A percentile compares a stretch with the other conserved stretches of the same genome.
Evolutionary conservation across 1,284 basidiomycete species (phyloP).

Genomic region (Malassezia slooffiae): DNA sequence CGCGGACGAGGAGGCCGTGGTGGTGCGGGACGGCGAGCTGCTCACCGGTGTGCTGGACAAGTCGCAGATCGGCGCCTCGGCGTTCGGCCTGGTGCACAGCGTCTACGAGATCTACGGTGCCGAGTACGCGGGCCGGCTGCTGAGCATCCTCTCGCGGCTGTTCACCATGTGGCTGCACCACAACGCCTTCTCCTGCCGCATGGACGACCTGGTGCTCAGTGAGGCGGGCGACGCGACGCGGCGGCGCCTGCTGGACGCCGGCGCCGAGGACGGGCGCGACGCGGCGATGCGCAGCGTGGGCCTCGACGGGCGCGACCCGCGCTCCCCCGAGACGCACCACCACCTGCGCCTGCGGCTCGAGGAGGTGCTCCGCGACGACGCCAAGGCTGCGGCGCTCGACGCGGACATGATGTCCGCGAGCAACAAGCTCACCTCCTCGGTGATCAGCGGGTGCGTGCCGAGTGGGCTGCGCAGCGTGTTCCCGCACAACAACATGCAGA

Average conservation of each 20-base stretch:
- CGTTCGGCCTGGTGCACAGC: constrained; percentile 93
- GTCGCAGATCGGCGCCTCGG: constrained; percentile 88
- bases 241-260: constrained; percentile 59
- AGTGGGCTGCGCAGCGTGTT: constrained; percentile 61
- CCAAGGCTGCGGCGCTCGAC: constrained; percentile 95
- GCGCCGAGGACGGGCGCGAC: constrained; percentile 64
- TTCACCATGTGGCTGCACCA: constrained; percentile 96
- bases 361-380: constrained; percentile 91
- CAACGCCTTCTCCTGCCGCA: constrained; percentile 93
- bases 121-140: constrained; percentile 73
- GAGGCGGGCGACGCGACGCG: constrained; percentile 66
- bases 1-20: constrained; percentile 66
- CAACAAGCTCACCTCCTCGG: constrained; percentile 70
- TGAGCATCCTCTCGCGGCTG: constrained; percentile 81
- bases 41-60: constrained; percentile 91
- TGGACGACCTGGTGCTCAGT: constrained; percentile 92
- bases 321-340: constrained; percentile 49
- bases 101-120: constrained; percentile 98
- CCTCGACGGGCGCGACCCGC: constrained; percentile 44
- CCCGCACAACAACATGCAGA: constrained; percentile 98
- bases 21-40: constrained; percentile 86
- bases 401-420: constrained; percentile 57
- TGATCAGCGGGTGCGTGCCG: constrained; percentile 65
- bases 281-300: constrained; percentile 63
- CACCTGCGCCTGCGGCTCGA: constrained; percentile 56